Evolutionary conservation across 176 grass and related monocot genomes (phyloP), one percentile per base, ranked within the genome.

Genomic region (Musa troglodytarum): DNA sequence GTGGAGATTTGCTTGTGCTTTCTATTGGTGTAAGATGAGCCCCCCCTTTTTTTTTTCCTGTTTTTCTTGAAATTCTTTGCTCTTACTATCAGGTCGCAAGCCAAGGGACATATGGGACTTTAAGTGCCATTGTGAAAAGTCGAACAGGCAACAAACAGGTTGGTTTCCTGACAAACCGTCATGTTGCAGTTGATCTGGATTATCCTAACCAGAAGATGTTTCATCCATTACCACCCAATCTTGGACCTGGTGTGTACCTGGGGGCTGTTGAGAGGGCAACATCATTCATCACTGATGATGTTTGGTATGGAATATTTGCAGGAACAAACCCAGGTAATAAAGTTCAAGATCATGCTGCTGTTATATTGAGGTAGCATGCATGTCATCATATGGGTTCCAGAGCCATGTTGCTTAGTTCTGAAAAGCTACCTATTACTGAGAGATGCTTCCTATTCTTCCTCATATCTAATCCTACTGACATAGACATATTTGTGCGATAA

Each of bases 171-270:
- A 96, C 92, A 10, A 96, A 92, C 56, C 78, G 89, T 19, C 92
- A 96, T 83, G 92, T 96, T 14, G 92, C 92, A 1, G 92, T 96
- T 71, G 92, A 96, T 67, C 78, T 96, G 84, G 89, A 96, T 63
- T 96, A 96, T 25, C 92, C 92, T 73, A 96, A 96, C 76, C 92
- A 96, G 63, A 96, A 96, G 83, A 96, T 96, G 92, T 96, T 83
- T 87, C 92, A 96, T 80, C 92, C 92, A n/a, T 86, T 96, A 61
- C 85, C 92, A 54, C 89, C 89, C 53, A 96, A 96, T 63, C 89
- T 96, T 80, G 92, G 92, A 50, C 92, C 92, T 84, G 92, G 92
- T 71, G 89, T 43, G 4, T 43, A 43, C 34, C 34, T 43, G 34
- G 34, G 34, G 34, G 34, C 34, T 43, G 34, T 43, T 96, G 92